Base-by-base conservation (phyloP, 2,329 filamentous ascomycete species). In the Nemania abortiva region DNA sequence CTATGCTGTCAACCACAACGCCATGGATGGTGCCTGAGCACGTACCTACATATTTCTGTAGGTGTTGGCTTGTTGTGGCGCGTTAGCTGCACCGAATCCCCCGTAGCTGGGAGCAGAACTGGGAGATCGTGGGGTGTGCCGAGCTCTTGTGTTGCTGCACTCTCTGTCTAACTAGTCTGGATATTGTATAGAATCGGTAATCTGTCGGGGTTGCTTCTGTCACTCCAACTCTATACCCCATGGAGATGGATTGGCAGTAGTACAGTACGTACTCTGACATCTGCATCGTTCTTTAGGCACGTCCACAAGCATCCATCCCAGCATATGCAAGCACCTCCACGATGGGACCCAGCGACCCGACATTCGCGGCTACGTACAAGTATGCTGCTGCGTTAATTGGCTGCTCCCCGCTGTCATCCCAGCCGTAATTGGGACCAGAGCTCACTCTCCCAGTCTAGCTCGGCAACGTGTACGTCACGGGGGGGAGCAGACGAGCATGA, bases 381-480 rank as follows among this genome's bases (percentile, higher is more conserved):
- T 56, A n/a, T 22, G 15, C 27, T 20, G 9, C 31, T 13, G 10
- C 39, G 20, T 22, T 34, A n/a, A 27, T 50, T 27, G n/a, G 47
- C 45, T 18, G 34, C 37, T 52, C 34, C 49, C 29, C 27, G 13
- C 42, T 31, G 34, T 45, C 27, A 1, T 22, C n/a, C 27, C 34
- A 53, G 22, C 50, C 20, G 22, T 31, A n/a, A 20, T 49, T 49
- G 45, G 45, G 20, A 61, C 6, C 13, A 53, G 15, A 10, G 27
- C 29, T 63, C 22, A n/a, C 27, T n/a, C n/a, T n/a, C n/a, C n/a
- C n/a, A n/a, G n/a, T 56, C 39, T n/a, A n/a, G 20, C 50, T 27
- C 37, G 22, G 34, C 54, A 47, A 39, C 37, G 22, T 18, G 13
- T 24, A 50, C 29, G n/a, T 60, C 55, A 58, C 24, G 10, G 47